Evolutionary conservation across 352 stramenopile species (phyloP), one percentile per base, ranked within the genome.

Genomic region (Globisporangium solare): DNA sequence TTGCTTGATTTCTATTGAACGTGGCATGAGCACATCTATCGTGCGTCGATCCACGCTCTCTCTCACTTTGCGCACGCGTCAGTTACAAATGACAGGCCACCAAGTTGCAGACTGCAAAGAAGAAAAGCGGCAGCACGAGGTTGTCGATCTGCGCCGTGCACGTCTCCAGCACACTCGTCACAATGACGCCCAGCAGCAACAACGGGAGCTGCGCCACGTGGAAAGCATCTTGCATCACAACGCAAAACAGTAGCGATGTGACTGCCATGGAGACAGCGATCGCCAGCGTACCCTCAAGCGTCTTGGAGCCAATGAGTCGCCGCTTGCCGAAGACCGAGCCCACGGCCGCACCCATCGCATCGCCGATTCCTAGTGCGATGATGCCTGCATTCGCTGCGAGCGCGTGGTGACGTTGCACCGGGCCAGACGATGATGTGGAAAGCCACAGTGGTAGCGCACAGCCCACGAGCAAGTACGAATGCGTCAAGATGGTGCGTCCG

Each of bases 101-200:
- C 14, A 91, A 58, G 50, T 86, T 89, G 56, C 69, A 77, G 20
- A 70, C 39, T 3, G 60, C 68, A 48, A 76, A 87, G 24, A 88
- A 77, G 58, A 79, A 88, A 10, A 94, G 73, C 32, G 83, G 83
- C 4, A 94, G 68, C 22, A 92, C 80, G 50, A 92, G 68, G 63
- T 94, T 94, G 67, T 94, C 83, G 58, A 94, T 94, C 57, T 92
- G 83, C 8, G 75, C 65, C 14, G 83, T 91, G 13, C 76, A 67
- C 0, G 76, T 82, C 39, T 94, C 83, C 20, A 92, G 67, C 1
- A 88, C 45, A 40, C 63, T 88, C 20, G 82, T 92, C 48, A 89
- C 67, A 8, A 83, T 39, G 7, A 74, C 51, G 15, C 64, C 71
- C 6, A 40, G 18, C 4, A 70, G 8, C 6, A 86, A 60, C 20